phyloP scores from a whole-genome alignment of 306 rosid species.

The Inga leiocalycina region DNA sequence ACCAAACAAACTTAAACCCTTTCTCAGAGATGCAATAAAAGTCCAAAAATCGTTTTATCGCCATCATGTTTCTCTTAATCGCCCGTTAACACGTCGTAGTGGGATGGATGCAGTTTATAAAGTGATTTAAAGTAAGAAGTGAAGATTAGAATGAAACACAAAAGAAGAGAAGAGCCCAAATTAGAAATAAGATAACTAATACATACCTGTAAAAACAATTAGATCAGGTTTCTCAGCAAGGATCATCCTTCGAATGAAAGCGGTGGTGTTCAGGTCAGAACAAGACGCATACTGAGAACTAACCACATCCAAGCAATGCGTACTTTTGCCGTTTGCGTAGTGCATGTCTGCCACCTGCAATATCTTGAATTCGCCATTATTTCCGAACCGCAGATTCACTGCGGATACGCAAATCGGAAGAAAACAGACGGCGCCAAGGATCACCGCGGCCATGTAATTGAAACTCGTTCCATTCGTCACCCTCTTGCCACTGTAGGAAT shows the following conservation, averaged over 20 bases:
- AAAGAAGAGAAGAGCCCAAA: not conserved
- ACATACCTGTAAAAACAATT: conserved; percentile 86
- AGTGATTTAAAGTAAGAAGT: conserved; percentile 12
- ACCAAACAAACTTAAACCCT: conserved; percentile 22
- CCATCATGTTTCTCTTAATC: not conserved
- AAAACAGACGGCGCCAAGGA: conserved; percentile 14
- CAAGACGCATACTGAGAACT: conserved; percentile 61
- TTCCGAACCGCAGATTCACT: conserved; percentile 54
- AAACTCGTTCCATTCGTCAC: conserved; percentile 26
- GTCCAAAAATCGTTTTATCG: conserved; percentile 14
- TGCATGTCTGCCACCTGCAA: conserved; percentile 98
- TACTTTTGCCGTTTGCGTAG: conserved; percentile 67
- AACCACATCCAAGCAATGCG: conserved; percentile 71
- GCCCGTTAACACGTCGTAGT: not conserved
- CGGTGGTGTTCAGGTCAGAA: conserved; percentile 86
- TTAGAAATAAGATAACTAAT: not conserved
- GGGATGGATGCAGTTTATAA: not conserved
- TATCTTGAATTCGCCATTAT: conserved; percentile 80
- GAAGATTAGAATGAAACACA: not conserved
- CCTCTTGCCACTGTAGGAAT: conserved; percentile 18
- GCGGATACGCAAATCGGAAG: conserved; percentile 41
- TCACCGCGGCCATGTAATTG: conserved; percentile 11
- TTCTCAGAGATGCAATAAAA: conserved; percentile 17
- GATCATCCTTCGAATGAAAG: conserved; percentile 72
- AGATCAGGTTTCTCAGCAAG: conserved; percentile 91